Conservation (phyloP, 305 asterid species). For the Caryopteris hybrid region DNA sequence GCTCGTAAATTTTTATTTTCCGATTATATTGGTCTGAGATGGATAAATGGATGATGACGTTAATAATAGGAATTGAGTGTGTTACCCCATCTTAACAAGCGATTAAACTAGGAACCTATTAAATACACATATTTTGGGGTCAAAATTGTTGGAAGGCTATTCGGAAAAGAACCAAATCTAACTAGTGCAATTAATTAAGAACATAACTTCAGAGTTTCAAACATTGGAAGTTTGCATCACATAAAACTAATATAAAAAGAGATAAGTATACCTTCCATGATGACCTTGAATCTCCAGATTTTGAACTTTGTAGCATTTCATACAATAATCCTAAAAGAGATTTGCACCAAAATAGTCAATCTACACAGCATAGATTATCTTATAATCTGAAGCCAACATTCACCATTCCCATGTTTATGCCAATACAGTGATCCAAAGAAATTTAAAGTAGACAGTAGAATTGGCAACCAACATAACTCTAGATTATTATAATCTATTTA, state of each 20-base stretch:
- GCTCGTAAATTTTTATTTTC: not conserved
- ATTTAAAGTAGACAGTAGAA: not conserved
- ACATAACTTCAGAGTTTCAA: not conserved
- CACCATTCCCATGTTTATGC: not conserved
- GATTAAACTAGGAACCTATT: not conserved
- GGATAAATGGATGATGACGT: not conserved
- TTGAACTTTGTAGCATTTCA: constrained; percentile 78
- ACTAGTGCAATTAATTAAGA: not conserved
- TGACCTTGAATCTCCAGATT: constrained; percentile 60
- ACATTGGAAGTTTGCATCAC: not conserved
- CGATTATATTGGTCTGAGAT: not conserved
- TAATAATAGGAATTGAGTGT: not conserved
- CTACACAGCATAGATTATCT: constrained; percentile 3
- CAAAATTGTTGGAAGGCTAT: not conserved
- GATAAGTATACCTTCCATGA: constrained; percentile 72
- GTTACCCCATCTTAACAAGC: not conserved
- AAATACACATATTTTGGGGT: not conserved
- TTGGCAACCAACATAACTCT: not conserved
- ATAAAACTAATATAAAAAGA: not conserved
- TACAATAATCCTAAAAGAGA: constrained; percentile 53
- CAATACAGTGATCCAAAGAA: not conserved
- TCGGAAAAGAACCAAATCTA: not conserved
- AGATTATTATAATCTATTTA: not conserved
- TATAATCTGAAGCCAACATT: constrained; percentile 2
- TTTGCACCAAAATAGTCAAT: constrained; percentile 23